Percentiles rank a stretch among this genome's conserved stretches.
These are phyloP conservation scores for Tolypocladium guangdongense DNA, from an alignment of 2,329 filamentous ascomycete species.

Conservation along the genomic window DNA sequence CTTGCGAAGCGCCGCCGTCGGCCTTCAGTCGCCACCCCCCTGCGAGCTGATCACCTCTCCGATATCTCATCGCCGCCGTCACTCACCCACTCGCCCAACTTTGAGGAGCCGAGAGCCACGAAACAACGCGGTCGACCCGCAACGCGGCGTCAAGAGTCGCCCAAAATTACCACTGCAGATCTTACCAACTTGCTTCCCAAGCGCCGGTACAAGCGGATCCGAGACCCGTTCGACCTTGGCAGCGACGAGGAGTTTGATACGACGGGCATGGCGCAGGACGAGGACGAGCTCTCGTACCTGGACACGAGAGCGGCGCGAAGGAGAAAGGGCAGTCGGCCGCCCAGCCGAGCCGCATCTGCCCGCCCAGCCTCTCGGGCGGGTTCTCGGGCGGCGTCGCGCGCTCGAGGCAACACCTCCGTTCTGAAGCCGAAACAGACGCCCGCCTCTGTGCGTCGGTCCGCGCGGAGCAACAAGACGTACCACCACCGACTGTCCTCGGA, in stretches of 20 bases:
- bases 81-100: conserved; percentile 55
- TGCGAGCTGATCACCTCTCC: conserved; percentile 29
- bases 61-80: conserved; percentile 54
- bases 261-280: conserved; percentile 36
- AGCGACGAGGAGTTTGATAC: conserved; percentile 38
- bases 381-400: conserved; percentile 5
- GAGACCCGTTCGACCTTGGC: conserved; percentile 28
- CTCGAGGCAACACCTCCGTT: conserved; percentile 8
- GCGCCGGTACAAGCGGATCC: conserved; percentile 31
- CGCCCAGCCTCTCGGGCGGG: conserved; percentile 16
- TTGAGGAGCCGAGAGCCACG: conserved; percentile 16
- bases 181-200: conserved; percentile 43
- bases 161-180: conserved; percentile 42
- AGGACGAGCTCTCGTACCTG: conserved; percentile 44
- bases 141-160: conserved; percentile 22
- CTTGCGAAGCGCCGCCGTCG: conserved; percentile 36
- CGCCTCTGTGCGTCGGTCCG: conserved; percentile 9
- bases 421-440: conserved; percentile 13
- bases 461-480: conserved; percentile 34
- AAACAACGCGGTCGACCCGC: conserved; percentile 17
- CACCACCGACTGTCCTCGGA: conserved; percentile 37
- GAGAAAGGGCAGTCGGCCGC: conserved; percentile 20
- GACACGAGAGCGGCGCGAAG: conserved; percentile 23
- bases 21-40: conserved; percentile 24
- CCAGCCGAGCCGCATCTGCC: conserved; percentile 14